These are phyloP conservation scores for Dictyostelium citrinum DNA, from an alignment of 78 protist genomes.

Conservation along the genomic window DNA sequence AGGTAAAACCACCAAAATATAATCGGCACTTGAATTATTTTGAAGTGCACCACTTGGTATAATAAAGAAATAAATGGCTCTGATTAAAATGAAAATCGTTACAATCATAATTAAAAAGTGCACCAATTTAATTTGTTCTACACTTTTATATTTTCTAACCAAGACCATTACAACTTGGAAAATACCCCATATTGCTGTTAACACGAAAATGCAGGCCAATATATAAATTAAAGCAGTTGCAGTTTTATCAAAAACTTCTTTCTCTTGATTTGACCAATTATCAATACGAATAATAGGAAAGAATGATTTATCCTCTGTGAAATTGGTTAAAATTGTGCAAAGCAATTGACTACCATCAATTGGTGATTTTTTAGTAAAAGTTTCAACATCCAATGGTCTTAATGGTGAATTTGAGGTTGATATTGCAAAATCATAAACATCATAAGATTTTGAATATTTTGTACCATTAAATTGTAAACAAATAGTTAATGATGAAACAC, in stretches of 20 bases:
- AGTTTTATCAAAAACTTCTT: constrained; percentile 5
- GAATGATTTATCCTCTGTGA: not conserved
- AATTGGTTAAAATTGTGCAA: not conserved
- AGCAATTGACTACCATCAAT: not conserved
- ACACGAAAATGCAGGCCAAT: not conserved
- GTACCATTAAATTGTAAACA: not conserved
- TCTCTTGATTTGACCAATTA: not conserved
- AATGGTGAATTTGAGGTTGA: not conserved
- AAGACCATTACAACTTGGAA: not conserved
- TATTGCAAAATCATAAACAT: constrained; percentile 16
- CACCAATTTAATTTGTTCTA: constrained; percentile 13
- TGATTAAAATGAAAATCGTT: not conserved
- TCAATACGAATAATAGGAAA: constrained; percentile 7
- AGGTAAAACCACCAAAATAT: constrained; percentile 45
- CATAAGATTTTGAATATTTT: not conserved
- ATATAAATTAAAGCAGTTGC: constrained; percentile 19
- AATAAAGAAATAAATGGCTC: constrained; percentile 28
- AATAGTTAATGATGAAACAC: not conserved
- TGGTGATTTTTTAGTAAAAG: not conserved
- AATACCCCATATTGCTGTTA: constrained; percentile 16
- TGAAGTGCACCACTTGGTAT: constrained; percentile 16
- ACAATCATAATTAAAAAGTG: constrained; percentile 11
- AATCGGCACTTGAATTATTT: constrained; percentile 16
- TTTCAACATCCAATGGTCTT: not conserved
- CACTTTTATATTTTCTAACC: not conserved